Evolutionary conservation across 176 grass and related monocot species (phyloP).

Genomic region (Juncus inflexus): DNA sequence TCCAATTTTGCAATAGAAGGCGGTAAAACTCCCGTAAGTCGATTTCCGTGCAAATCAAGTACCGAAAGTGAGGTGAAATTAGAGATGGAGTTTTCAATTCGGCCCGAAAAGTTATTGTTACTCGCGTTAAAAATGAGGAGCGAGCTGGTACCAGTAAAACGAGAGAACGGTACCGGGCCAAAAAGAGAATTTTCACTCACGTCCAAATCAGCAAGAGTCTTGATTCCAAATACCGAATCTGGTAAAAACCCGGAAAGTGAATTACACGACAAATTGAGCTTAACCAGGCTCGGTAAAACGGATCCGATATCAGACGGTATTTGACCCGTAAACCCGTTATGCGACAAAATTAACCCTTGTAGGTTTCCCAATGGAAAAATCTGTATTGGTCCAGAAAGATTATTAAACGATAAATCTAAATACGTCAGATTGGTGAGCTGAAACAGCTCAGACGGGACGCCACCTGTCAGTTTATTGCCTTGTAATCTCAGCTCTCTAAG

Average conservation of each 20-base stretch:
- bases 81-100: conserved; percentile 56
- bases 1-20: conserved; percentile 54
- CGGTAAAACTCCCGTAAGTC: conserved; percentile 64
- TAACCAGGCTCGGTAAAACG: conserved; percentile 58
- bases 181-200: conserved; percentile 76
- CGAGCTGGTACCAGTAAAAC: conserved; percentile 41
- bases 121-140: conserved; percentile 79
- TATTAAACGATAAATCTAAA: conserved; percentile 74
- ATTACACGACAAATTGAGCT: conserved; percentile 77
- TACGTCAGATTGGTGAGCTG: conserved; percentile 59
- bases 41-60: conserved; percentile 90
- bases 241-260: conserved; percentile 63
- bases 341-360: conserved; percentile 75
- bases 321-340: conserved; percentile 63
- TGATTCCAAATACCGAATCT: conserved; percentile 49
- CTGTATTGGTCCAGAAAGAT: conserved; percentile 53
- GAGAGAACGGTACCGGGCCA: conserved; percentile 54
- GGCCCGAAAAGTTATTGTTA: conserved; percentile 69
- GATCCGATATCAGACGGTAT: conserved; percentile 60
- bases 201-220: conserved; percentile 53
- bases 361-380: conserved; percentile 51
- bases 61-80: conserved; percentile 67
- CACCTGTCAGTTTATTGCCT: conserved; percentile 75
- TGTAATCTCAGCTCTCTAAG: conserved; percentile 61
- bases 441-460: conserved; percentile 66